These are phyloP conservation scores for Aureobasidium namibiae DNA, from an alignment of 2,329 filamentous ascomycete genomes.

Conservation along the genomic window DNA sequence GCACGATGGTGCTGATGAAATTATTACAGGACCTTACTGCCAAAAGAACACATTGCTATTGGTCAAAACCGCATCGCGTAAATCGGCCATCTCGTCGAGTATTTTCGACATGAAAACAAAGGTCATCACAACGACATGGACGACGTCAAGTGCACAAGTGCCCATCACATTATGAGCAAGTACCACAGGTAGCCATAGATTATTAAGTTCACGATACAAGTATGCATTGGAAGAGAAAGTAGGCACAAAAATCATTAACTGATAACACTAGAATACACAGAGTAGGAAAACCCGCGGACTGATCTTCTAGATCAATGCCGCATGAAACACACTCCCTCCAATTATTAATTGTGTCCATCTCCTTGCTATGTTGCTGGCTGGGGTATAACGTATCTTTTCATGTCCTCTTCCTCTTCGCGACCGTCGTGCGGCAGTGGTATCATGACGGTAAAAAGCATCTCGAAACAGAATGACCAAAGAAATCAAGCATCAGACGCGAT, in stretches of 20 bases:
- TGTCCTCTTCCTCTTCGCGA: constrained; percentile 1
- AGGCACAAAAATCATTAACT: not conserved
- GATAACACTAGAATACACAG: constrained; percentile 1
- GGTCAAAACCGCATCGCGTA: too few species aligned
- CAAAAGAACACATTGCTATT: too few species aligned
- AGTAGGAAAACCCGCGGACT: not conserved
- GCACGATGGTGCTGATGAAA: too few species aligned
- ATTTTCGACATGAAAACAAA: too few species aligned
- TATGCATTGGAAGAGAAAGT: not conserved
- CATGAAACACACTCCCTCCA: not conserved
- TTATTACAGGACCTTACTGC: too few species aligned
- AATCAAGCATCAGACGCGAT: not conserved
- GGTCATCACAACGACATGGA: too few species aligned
- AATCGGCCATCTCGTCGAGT: too few species aligned
- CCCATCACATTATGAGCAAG: too few species aligned
- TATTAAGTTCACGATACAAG: too few species aligned
- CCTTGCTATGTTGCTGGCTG: not conserved
- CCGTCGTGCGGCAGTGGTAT: constrained; percentile 21
- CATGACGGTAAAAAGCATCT: constrained; percentile 16
- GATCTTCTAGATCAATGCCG: not conserved
- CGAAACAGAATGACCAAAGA: not conserved
- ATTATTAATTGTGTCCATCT: not conserved
- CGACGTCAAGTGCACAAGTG: too few species aligned
- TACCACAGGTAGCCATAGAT: too few species aligned
- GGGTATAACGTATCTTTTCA: constrained; percentile 9